These are phyloP conservation scores for Juncus effusus DNA, from an alignment of 176 grass and related monocot species.

Conservation along the genomic window DNA sequence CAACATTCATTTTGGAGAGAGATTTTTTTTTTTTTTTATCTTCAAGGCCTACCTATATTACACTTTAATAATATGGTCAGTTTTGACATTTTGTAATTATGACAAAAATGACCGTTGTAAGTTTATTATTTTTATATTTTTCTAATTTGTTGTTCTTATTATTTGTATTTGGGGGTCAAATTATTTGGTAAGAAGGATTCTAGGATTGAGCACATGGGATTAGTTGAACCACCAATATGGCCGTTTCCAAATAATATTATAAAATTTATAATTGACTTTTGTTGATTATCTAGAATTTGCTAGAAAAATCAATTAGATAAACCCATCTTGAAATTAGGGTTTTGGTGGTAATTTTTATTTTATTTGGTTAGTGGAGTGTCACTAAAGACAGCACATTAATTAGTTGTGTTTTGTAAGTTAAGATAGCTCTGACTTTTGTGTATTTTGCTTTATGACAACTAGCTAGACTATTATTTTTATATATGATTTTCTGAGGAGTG, in stretches of 20 bases:
- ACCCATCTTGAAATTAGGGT: not conserved
- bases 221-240: not conserved
- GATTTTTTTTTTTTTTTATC: no score
- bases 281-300: slow-evolving; percentile 14
- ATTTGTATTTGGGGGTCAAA: not conserved
- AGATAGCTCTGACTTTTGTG: slow-evolving; percentile 14
- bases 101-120: no score
- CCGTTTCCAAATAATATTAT: not conserved
- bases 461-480: not conserved
- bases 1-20: no score
- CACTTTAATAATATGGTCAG: no score
- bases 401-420: slow-evolving; percentile 1
- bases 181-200: no score
- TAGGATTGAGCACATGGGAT: no score
- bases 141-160: not conserved
- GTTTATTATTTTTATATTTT: no score
- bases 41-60: no score
- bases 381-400: slow-evolving; percentile 26
- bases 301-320: slow-evolving; percentile 15
- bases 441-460: not conserved
- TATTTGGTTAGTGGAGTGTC: slow-evolving; percentile 24
- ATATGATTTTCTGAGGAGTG: not conserved
- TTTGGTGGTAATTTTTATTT: not conserved
- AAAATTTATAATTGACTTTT: not conserved
- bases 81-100: no score